These are phyloP conservation scores for Populus pruinosa DNA, from an alignment of 345 rosid species.

Conservation along the genomic window DNA sequence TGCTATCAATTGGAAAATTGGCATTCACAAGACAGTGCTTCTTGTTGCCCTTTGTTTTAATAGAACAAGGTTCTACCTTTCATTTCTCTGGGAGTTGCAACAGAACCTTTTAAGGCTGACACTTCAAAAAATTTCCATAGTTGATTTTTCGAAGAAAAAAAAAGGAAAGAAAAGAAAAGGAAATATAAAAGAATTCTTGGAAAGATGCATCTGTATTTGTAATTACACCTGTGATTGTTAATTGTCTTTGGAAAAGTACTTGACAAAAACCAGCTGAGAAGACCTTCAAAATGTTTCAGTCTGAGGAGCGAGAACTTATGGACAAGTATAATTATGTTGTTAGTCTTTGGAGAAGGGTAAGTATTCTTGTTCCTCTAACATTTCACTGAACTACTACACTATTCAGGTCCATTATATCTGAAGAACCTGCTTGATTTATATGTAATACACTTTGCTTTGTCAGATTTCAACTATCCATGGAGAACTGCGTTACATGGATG, in stretches of 20 bases:
- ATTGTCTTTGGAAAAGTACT: constrained; percentile 27
- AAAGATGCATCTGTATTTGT: constrained; percentile 3
- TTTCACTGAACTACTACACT: constrained; percentile 1
- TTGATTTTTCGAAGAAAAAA: neutral
- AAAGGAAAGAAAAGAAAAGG: no score
- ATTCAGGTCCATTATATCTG: neutral
- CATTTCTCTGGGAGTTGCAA: neutral
- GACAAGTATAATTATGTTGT: constrained; percentile 79
- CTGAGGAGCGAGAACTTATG: constrained; percentile 73
- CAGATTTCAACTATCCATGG: constrained; percentile 77
- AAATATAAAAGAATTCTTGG: neutral
- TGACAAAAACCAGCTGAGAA: constrained; percentile 65
- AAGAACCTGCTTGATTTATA: neutral
- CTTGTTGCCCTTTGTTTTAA: neutral
- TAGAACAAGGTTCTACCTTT: neutral
- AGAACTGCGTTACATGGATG: constrained; percentile 76
- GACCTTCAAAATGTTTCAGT: constrained; percentile 58
- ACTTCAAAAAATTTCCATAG: neutral
- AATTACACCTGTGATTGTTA: neutral
- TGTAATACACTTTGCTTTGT: constrained; percentile 1
- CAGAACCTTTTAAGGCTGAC: neutral
- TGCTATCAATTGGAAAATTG: neutral
- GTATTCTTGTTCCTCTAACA: constrained; percentile 15
- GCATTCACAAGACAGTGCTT: neutral
- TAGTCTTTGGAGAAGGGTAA: constrained; percentile 91